phyloP scores from a whole-genome alignment of 1,284 basidiomycete species.

The Irpex sp. region DNA sequence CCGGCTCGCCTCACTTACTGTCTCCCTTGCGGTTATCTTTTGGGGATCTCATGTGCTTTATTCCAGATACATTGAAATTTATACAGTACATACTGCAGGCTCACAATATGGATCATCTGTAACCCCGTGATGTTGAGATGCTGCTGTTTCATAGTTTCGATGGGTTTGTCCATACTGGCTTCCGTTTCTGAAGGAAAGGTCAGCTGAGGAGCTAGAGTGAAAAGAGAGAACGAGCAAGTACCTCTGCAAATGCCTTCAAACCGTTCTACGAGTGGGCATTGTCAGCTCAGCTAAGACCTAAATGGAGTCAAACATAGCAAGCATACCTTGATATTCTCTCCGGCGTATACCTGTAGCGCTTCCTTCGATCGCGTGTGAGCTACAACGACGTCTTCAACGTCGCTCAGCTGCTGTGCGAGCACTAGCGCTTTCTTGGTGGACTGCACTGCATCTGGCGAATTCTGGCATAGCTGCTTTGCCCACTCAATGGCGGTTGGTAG shows the following conservation, averaged over 20 bases:
- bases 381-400: slow-evolving; percentile 49
- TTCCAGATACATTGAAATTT: neutral
- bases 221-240: slow-evolving; percentile 10
- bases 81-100: neutral
- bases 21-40: neutral
- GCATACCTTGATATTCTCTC: slow-evolving; percentile 67
- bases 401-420: slow-evolving; percentile 44
- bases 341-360: slow-evolving; percentile 53
- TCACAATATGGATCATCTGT: too few relatives aligned
- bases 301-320: neutral
- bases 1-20: neutral
- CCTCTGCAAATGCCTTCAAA: slow-evolving; percentile 36
- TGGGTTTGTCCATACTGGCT: slow-evolving; percentile 54
- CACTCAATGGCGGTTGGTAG: slow-evolving; percentile 58
- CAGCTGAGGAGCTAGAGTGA: neutral
- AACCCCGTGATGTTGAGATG: neutral
- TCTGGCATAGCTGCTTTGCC: slow-evolving; percentile 55
- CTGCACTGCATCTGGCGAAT: slow-evolving; percentile 79
- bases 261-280: slow-evolving; percentile 30
- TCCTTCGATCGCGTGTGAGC: slow-evolving; percentile 45
- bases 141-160: slow-evolving; percentile 44
- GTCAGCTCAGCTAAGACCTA: neutral
- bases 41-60: neutral
- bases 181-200: slow-evolving; percentile 43
- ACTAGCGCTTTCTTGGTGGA: slow-evolving; percentile 68